Percentiles rank a stretch among this genome's conserved stretches.
Evolutionary conservation across 2,329 filamentous ascomycete species (phyloP).

Genomic region (Aspergillus puulaauensis): DNA sequence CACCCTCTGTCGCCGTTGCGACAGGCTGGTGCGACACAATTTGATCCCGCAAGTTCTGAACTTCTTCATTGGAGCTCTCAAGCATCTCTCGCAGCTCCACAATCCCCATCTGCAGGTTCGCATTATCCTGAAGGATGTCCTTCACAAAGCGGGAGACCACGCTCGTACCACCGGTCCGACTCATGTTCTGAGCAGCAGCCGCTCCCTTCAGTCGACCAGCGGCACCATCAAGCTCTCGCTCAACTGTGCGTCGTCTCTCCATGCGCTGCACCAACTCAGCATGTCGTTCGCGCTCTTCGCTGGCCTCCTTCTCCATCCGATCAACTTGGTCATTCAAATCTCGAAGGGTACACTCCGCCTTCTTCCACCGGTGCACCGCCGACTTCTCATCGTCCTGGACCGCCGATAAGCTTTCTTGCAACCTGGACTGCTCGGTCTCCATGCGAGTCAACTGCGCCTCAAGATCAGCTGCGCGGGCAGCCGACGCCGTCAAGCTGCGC

Average conservation of each 20-base stretch:
- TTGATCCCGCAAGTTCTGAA: constrained; percentile 81
- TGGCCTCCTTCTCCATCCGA: constrained; percentile 79
- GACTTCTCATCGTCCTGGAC: constrained; percentile 75
- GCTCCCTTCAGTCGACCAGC: constrained; percentile 79
- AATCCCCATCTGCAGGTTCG: constrained; percentile 87
- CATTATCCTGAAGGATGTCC: constrained; percentile 92
- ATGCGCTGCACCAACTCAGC: constrained; percentile 77
- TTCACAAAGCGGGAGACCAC: constrained; percentile 96
- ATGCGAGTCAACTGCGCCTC: constrained; percentile 77
- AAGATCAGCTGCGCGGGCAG: constrained; percentile 71
- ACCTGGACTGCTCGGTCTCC: constrained; percentile 74
- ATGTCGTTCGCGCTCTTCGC: constrained; percentile 77
- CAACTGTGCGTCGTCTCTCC: constrained; percentile 78
- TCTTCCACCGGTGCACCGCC: constrained; percentile 79
- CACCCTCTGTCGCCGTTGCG: constrained; percentile 29
- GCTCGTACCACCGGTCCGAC: constrained; percentile 58
- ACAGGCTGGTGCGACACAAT: constrained; percentile 75
- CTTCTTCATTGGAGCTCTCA: constrained; percentile 88
- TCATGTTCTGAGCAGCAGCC: constrained; percentile 67
- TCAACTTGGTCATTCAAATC: constrained; percentile 86
- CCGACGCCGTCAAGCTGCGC: constrained; percentile 70
- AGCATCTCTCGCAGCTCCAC: constrained; percentile 89
- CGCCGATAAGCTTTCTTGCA: constrained; percentile 66
- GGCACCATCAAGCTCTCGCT: constrained; percentile 76
- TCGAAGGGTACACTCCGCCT: constrained; percentile 75